These are phyloP conservation scores for Leptomonas seymouri DNA, from an alignment of 208 protist genomes.

Conservation along the genomic window DNA sequence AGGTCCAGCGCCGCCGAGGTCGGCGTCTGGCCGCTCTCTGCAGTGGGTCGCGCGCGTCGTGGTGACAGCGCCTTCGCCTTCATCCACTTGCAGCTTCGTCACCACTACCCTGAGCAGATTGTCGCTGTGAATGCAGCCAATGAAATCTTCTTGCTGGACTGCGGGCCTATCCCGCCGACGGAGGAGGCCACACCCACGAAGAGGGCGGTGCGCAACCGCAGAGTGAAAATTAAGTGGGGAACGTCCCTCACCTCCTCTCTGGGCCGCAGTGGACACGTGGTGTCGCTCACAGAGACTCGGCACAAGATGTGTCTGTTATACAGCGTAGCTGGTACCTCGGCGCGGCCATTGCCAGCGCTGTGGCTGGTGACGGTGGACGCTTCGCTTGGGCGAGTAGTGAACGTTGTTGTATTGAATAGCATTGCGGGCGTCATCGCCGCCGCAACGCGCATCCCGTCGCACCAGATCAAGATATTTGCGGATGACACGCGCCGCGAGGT, in stretches of 20 bases:
- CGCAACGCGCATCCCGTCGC: conserved; percentile 41
- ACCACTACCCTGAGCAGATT: conserved; percentile 45
- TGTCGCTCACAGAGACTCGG: conserved; percentile 51
- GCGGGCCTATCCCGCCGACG: conserved; percentile 23
- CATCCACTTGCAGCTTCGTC: conserved; percentile 55
- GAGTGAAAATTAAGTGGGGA: conserved; percentile 44
- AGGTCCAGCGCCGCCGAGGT: neutral
- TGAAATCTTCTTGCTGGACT: conserved; percentile 65
- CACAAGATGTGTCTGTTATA: conserved; percentile 56
- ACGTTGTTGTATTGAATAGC: conserved; percentile 64
- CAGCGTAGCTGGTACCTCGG: conserved; percentile 37
- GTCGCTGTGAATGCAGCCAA: conserved; percentile 51
- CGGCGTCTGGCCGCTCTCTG: conserved; percentile 26
- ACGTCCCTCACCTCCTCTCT: conserved; percentile 60
- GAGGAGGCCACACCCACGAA: neutral
- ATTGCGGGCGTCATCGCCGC: conserved; percentile 49
- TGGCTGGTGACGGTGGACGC: conserved; percentile 63
- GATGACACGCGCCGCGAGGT: conserved; percentile 49
- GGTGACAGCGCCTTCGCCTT: conserved; percentile 33
- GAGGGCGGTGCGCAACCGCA: neutral
- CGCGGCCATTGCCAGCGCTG: conserved; percentile 39
- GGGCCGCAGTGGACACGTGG: conserved; percentile 38
- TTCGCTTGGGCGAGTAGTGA: conserved; percentile 49
- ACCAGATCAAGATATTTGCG: conserved; percentile 65
- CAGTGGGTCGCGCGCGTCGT: neutral